Evolutionary conservation across 345 rosid genomes (phyloP), one percentile per base, ranked within the genome.

Genomic region (Salix suchowensis): DNA sequence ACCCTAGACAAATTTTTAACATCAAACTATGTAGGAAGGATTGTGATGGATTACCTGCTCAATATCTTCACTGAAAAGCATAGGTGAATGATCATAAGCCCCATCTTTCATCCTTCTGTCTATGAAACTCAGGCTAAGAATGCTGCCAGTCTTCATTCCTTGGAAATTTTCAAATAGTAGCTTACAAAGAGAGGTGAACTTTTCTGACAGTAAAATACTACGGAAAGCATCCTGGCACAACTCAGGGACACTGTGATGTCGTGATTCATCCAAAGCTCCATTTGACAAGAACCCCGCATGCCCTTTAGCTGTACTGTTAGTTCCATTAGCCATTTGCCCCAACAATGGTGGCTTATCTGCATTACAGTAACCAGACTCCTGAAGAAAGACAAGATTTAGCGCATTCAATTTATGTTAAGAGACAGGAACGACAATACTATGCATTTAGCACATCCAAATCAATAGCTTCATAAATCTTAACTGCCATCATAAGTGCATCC

Each of bases 41-140:
- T 66, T 55, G 65, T 19, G 18, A 68, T 6, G 80, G 67, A 67
- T 77, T 80, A 96, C 99, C 97, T 81, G 87, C 75, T 84, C 87
- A 73, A 94, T 77, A 87, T 96, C 97, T 5, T 83, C 75, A 71
- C 77, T 75, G 81, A 96, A 89, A 71, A 86, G 94, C 77, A 50
- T 12, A 69, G 94, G 98, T 12, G 89, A 86, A 23, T 21, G 36
- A 72, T 90, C 98, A 88, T 96, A 96, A 54, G 77, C 82, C 82
- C 97, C 98, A 36, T 87, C 89, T 80, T 87, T 90, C 98, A 92
- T 91, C 85, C 89, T 90, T 70, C 81, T 78, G 81, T 92, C 80
- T 86, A 96, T 83, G 70, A 79, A 70, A 78, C 70, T 83, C 70
- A 89, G 85, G 85, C 88, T 79, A 23, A 86, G 76, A 72, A 96